Percentiles rank a stretch among this genome's conserved stretches.
Conservation (phyloP, 106 monocot species). For the Dendrobium chrysotoxum region DNA sequence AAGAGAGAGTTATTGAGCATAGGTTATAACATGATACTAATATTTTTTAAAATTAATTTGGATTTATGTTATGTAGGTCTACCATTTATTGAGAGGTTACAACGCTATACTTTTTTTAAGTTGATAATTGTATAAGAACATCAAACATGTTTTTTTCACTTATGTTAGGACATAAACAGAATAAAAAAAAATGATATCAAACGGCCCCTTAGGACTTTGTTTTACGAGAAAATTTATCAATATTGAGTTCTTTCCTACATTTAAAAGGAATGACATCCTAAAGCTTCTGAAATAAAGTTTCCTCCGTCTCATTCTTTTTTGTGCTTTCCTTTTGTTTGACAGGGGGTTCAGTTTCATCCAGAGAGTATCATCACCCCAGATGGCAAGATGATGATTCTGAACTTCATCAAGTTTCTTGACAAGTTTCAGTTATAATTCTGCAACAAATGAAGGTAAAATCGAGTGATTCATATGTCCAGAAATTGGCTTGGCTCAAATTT, state of each 20-base stretch:
- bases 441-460: background rate
- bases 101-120: no score
- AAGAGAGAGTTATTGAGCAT: no score
- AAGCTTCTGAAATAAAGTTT: background rate
- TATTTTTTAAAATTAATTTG: no score
- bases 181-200: background rate
- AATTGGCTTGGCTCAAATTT: background rate
- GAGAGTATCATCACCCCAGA: slow-evolving; percentile 72
- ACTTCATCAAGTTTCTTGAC: slow-evolving; percentile 60
- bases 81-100: no score
- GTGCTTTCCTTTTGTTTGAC: background rate
- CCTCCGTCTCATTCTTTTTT: background rate
- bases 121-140: no score
- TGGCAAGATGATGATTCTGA: slow-evolving; percentile 55
- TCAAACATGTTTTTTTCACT: no score
- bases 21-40: no score
- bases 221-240: background rate
- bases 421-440: slow-evolving; percentile 10
- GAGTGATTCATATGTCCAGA: background rate
- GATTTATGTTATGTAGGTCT: no score
- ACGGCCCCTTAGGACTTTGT: background rate
- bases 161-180: background rate
- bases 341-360: slow-evolving; percentile 90
- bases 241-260: background rate
- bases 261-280: background rate